These are phyloP conservation scores for Amphicarpaea edgeworthii DNA, from an alignment of 306 rosid species.

Conservation along the genomic window DNA sequence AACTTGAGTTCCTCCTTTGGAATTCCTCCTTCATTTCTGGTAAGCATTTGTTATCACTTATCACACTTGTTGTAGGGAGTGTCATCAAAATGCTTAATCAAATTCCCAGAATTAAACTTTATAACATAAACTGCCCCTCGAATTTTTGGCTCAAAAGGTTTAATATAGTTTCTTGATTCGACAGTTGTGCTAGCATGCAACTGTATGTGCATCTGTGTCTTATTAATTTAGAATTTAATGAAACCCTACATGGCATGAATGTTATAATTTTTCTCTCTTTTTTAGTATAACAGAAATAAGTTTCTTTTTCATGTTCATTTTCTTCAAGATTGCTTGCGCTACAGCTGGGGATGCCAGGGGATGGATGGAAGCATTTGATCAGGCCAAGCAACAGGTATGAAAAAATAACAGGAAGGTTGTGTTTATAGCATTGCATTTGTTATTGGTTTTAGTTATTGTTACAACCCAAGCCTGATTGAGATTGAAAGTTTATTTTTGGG, in stretches of 20 bases:
- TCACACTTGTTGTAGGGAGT: constrained; percentile 24
- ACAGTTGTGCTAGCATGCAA: constrained; percentile 20
- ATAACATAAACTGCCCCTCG: no score
- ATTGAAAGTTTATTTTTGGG: constrained; percentile 38
- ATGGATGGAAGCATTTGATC: constrained; percentile 98
- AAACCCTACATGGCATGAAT: background rate
- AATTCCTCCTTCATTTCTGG: constrained; percentile 1
- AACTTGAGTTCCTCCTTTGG: constrained; percentile 9
- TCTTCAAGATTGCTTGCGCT: constrained; percentile 85
- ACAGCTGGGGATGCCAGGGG: constrained; percentile 80
- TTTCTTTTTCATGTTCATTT: constrained; percentile 35
- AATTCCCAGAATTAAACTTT: constrained; percentile 19
- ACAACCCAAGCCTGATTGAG: constrained; percentile 33
- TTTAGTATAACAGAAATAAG: constrained; percentile 42
- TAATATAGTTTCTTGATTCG: constrained; percentile 28
- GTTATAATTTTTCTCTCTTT: constrained; percentile 16
- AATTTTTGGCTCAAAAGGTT: constrained; percentile 5
- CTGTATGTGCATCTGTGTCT: constrained; percentile 32
- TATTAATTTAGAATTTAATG: constrained; percentile 32
- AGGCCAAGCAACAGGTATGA: constrained; percentile 94
- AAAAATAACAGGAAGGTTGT: constrained; percentile 36
- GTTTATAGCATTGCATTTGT: constrained; percentile 28
- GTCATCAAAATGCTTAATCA: constrained; percentile 22
- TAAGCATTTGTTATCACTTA: constrained; percentile 21
- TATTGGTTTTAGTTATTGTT: constrained; percentile 27